Percentiles rank a stretch among this genome's conserved stretches.
These are phyloP conservation scores for Erysimum cheiri DNA, from an alignment of 441 rosid genomes.

Conservation along the genomic window DNA sequence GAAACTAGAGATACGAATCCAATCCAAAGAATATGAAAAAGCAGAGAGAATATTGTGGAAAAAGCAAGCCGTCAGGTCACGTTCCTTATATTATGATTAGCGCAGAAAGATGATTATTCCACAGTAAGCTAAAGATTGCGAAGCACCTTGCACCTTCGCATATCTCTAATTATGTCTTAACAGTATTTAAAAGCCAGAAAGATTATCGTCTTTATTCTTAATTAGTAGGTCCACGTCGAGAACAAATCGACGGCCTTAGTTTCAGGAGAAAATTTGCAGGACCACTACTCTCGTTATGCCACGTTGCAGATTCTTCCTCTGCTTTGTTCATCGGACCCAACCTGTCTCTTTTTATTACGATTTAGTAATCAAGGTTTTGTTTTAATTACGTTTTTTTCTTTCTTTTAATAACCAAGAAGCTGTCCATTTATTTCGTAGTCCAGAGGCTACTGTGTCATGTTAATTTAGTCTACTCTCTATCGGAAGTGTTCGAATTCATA, in stretches of 20 bases:
- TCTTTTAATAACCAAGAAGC: no score
- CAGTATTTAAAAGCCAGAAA: conserved; percentile 17
- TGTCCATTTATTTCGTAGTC: no score
- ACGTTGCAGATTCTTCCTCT: conserved; percentile 39
- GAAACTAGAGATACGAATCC: conserved; percentile 44
- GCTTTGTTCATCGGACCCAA: conserved; percentile 9
- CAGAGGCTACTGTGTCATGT: no score
- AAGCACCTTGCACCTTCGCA: conserved; percentile 45
- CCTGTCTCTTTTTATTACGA: not conserved
- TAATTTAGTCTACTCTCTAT: no score
- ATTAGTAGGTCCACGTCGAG: conserved; percentile 12
- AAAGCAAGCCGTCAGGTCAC: conserved; percentile 46
- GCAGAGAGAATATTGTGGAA: conserved; percentile 31
- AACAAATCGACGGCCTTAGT: conserved; percentile 44
- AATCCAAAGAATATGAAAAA: conserved; percentile 39
- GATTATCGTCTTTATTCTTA: conserved; percentile 31
- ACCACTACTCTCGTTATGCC: conserved; percentile 29
- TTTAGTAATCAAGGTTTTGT: conserved; percentile 4
- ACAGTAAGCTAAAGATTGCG: conserved; percentile 34
- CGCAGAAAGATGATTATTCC: conserved; percentile 48
- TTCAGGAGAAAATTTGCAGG: conserved; percentile 43
- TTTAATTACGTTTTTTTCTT: no score
- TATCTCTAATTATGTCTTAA: not conserved
- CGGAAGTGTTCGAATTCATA: no score
- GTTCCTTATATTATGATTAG: conserved; percentile 45